Evolutionary conservation across 2,329 filamentous ascomycete genomes (phyloP).

Genomic region (Xylaria sp.): DNA sequence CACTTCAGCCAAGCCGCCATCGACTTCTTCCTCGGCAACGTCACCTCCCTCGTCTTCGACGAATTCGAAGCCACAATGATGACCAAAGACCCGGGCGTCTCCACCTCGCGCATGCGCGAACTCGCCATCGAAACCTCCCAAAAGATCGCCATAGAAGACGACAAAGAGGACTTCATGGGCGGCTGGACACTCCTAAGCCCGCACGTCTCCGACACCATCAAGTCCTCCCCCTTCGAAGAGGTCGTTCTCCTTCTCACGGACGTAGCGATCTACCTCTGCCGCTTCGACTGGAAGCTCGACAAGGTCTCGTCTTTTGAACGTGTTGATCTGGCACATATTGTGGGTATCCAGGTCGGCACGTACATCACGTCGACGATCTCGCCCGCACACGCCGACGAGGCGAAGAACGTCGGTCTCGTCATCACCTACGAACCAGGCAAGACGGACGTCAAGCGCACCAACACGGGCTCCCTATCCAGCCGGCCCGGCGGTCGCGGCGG

Average conservation of each 20-base stretch:
- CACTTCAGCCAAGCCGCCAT: conserved; percentile 95
- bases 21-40: conserved; percentile 87
- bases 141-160: conserved; percentile 77
- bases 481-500: conserved; percentile 28
- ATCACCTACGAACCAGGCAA: conserved; percentile 69
- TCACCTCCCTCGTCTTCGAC: conserved; percentile 77
- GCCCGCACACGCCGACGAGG: conserved; percentile 67
- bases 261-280: conserved; percentile 77
- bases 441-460: conserved; percentile 69
- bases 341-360: conserved; percentile 68
- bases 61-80: conserved; percentile 95
- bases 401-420: conserved; percentile 77
- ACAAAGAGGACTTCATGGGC: conserved; percentile 76
- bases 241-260: conserved; percentile 83
- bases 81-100: conserved; percentile 85
- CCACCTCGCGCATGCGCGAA: conserved; percentile 75
- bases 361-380: conserved; percentile 90
- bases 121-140: conserved; percentile 85
- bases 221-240: conserved; percentile 75
- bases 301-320: conserved; percentile 91
- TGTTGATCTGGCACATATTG: conserved; percentile 69
- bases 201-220: conserved; percentile 61
- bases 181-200: conserved; percentile 88
- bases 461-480: conserved; percentile 73
- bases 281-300: conserved; percentile 91